phyloP scores from a whole-genome alignment of 2,329 filamentous ascomycete genomes.

The Penicillium expansum region DNA sequence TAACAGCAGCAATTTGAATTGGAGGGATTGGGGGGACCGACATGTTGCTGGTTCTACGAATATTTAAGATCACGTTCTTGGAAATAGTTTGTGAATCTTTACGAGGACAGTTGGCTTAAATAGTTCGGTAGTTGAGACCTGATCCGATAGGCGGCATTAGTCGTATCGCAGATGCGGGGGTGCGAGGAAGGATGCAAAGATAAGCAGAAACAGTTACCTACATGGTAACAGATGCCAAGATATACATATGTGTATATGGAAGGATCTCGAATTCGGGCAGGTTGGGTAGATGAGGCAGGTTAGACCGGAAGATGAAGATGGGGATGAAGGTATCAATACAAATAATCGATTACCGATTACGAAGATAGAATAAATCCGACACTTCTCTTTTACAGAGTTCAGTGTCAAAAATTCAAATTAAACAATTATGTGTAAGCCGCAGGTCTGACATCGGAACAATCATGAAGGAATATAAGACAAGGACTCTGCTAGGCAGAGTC shows the following conservation, averaged over 20 bases:
- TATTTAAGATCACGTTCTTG: background rate
- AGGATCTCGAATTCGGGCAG: background rate
- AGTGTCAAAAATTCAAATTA: slow-evolving; percentile 27
- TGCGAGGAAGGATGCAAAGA: background rate
- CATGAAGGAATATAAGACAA: slow-evolving; percentile 39
- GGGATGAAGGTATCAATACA: background rate
- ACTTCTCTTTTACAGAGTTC: slow-evolving; percentile 2
- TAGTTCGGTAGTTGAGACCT: background rate
- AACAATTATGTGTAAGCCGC: slow-evolving; percentile 33
- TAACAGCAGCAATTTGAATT: slow-evolving; percentile 33
- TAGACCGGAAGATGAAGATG: background rate
- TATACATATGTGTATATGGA: background rate
- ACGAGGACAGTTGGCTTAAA: background rate
- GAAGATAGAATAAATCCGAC: background rate
- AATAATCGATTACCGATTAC: background rate
- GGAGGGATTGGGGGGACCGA: slow-evolving; percentile 23
- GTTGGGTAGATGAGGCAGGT: background rate
- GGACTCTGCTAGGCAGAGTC: slow-evolving; percentile 25
- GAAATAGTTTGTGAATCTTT: background rate
- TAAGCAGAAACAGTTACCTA: slow-evolving; percentile 2
- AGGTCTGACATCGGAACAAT: slow-evolving; percentile 22
- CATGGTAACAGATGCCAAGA: background rate
- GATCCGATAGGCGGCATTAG: background rate
- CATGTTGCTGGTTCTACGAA: slow-evolving; percentile 8
- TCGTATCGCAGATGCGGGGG: slow-evolving; percentile 6